Percentiles rank a stretch among this genome's conserved stretches.
Evolutionary conservation across 352 stramenopile species (phyloP).

Genomic region (Pythium guiyangense): DNA sequence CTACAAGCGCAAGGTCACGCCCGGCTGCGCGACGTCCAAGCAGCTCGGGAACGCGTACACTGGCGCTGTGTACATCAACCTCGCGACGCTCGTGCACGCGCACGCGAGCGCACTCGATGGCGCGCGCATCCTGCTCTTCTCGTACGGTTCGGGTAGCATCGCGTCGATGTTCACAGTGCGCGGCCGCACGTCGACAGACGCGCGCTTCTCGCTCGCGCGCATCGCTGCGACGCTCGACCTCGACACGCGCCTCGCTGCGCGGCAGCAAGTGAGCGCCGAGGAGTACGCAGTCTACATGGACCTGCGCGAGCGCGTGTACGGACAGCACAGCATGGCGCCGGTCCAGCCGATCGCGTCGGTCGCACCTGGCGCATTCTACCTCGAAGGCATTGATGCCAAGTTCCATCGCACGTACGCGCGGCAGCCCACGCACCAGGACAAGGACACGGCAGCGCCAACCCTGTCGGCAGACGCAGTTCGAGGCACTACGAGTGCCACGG

Average conservation of each 20-base stretch:
- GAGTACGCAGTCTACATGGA: conserved; percentile 92
- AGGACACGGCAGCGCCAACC: conserved; percentile 19
- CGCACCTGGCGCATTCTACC: conserved; percentile 87
- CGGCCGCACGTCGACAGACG: conserved; percentile 16
- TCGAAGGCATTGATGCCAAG: conserved; percentile 89
- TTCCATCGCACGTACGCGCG: conserved; percentile 87
- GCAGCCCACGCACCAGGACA: conserved; percentile 8
- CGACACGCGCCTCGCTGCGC: conserved; percentile 64
- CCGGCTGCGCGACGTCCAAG: conserved; percentile 85
- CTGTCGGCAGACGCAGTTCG: conserved; percentile 9
- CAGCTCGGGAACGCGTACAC: conserved; percentile 97
- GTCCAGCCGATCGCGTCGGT: conserved; percentile 62
- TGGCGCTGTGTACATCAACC: conserved; percentile 94
- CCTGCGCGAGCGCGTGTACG: conserved; percentile 85
- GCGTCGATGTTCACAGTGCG: conserved; percentile 94
- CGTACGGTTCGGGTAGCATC: conserved; percentile 95
- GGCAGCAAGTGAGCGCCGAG: conserved; percentile 79
- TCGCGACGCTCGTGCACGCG: conserved; percentile 88
- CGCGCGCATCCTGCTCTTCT: conserved; percentile 92
- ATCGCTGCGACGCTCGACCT: conserved; percentile 88
- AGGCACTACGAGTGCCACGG: conserved; percentile 23
- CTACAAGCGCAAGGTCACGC: conserved; percentile 78
- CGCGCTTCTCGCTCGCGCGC: conserved; percentile 82
- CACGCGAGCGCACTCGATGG: conserved; percentile 42
- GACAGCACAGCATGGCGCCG: conserved; percentile 55